These are phyloP conservation scores for Pyrenochaeta sp. DNA, from an alignment of 2,329 filamentous ascomycete genomes.

Conservation along the genomic window DNA sequence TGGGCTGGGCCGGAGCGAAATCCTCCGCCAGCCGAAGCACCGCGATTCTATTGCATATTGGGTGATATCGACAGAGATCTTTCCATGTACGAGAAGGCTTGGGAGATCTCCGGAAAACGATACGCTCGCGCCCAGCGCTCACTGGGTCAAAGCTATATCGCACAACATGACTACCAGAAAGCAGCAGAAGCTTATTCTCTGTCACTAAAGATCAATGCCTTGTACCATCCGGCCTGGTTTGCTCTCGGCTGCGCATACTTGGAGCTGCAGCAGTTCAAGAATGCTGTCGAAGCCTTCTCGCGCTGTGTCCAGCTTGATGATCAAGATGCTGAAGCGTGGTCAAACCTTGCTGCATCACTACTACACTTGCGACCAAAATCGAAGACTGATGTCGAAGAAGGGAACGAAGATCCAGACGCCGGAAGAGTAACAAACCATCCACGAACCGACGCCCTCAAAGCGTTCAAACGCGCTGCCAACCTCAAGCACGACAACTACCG, in stretches of 20 bases:
- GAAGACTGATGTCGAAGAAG: constrained; percentile 47
- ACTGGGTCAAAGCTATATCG: constrained; percentile 79
- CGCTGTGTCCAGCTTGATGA: constrained; percentile 86
- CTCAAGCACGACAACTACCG: constrained; percentile 87
- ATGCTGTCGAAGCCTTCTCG: constrained; percentile 83
- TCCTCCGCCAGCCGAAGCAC: constrained; percentile 80
- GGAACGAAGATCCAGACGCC: constrained; percentile 47
- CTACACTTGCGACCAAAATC: constrained; percentile 68
- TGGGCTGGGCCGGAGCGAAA: constrained; percentile 74
- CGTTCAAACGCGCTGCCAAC: constrained; percentile 85
- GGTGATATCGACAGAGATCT: constrained; percentile 85
- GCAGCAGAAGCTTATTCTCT: constrained; percentile 81
- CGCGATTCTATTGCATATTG: constrained; percentile 89
- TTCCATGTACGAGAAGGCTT: constrained; percentile 81
- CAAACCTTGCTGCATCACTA: constrained; percentile 87
- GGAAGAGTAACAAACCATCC: constrained; percentile 50
- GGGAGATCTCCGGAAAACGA: constrained; percentile 81
- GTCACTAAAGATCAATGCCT: constrained; percentile 79
- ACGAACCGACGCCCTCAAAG: constrained; percentile 77
- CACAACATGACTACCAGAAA: constrained; percentile 69
- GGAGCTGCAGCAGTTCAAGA: constrained; percentile 76
- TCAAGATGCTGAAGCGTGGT: constrained; percentile 91
- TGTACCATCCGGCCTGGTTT: constrained; percentile 88
- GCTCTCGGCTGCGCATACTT: constrained; percentile 88
- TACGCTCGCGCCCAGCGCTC: constrained; percentile 90